Conservation (phyloP, 2,329 filamentous ascomycete genomes). For the Huntiella moniliformis region DNA sequence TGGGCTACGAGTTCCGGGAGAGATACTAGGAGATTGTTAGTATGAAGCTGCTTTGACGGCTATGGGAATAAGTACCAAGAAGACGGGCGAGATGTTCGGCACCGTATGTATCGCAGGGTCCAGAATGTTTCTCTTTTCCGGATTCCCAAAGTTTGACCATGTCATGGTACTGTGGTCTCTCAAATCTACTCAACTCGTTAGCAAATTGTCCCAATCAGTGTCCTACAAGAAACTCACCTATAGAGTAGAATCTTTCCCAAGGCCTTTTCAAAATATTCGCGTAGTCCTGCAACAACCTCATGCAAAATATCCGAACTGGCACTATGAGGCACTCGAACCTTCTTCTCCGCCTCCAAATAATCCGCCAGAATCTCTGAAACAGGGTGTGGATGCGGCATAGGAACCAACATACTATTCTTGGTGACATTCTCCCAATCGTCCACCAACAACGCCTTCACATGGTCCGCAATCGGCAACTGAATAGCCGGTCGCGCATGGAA, state of each 20-base stretch:
- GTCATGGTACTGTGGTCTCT: slow-evolving; percentile 72
- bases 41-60: neutral
- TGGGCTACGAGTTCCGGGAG: slow-evolving; percentile 89
- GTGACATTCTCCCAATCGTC: slow-evolving; percentile 99
- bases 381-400: slow-evolving; percentile 58
- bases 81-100: slow-evolving; percentile 81
- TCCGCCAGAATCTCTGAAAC: slow-evolving; percentile 64
- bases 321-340: slow-evolving; percentile 44
- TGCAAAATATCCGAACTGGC: slow-evolving; percentile 71
- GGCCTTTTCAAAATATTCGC: slow-evolving; percentile 85
- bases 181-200: slow-evolving; percentile 39
- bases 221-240: slow-evolving; percentile 24
- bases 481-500: slow-evolving; percentile 75
- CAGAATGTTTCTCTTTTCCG: slow-evolving; percentile 45
- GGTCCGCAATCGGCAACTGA: slow-evolving; percentile 70
- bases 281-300: slow-evolving; percentile 69
- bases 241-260: slow-evolving; percentile 82
- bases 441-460: slow-evolving; percentile 78
- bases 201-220: neutral
- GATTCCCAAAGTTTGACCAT: slow-evolving; percentile 52
- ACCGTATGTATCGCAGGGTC: slow-evolving; percentile 67
- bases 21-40: slow-evolving; percentile 37
- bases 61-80: slow-evolving; percentile 43
- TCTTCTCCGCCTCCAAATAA: slow-evolving; percentile 53
- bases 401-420: slow-evolving; percentile 79